Evolutionary conservation across 2,329 filamentous ascomycete genomes (phyloP), one percentile per base, ranked within the genome.

Genomic region (Chaetoscypha palmicola): DNA sequence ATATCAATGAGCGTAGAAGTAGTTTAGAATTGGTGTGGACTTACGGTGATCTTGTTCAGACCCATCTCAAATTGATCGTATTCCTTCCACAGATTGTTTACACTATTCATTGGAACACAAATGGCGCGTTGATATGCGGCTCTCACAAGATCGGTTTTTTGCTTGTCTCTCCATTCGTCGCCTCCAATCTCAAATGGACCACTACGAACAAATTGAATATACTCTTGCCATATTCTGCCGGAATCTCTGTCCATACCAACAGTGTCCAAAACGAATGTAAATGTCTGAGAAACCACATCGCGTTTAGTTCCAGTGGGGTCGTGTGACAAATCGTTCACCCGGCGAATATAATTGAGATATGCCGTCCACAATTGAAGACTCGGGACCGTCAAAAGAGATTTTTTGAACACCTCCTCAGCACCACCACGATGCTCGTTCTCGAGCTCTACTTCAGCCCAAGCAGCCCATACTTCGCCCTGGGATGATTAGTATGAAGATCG

Each of bases 1-100:
- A 40, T 90, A 39, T n/a, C 24, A 48, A 43, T 48, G 34, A 14
- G 58, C 43, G 52, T 41, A 53, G 49, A 53, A 43, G n/a, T n/a
- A n/a, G n/a, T n/a, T n/a, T n/a, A n/a, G n/a, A n/a, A n/a, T n/a
- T n/a, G n/a, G n/a, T n/a, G n/a, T n/a, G n/a, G 22, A 67, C 76
- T 61, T 73, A 90, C 86, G 32, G 89, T 94, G 53, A 88, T 78
- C 65, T 95, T 97, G 70, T 96, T 96, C 46, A 96, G 67, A 4
- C 83, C 79, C 77, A 92, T 89, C 66, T 98, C 92, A 60, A 98
- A 98, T 54, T 86, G 82, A 62, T 97, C 90, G 60, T 98, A 98
- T 60, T 98, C 91, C 63, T 94, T 95, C 94, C 92, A 98, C 11
- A 98, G 69, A 41, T 76, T 77, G 58, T 91, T 86, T 38, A 94